Conservation (phyloP, 441 rosid species). For the Metrosideros polymorpha region DNA sequence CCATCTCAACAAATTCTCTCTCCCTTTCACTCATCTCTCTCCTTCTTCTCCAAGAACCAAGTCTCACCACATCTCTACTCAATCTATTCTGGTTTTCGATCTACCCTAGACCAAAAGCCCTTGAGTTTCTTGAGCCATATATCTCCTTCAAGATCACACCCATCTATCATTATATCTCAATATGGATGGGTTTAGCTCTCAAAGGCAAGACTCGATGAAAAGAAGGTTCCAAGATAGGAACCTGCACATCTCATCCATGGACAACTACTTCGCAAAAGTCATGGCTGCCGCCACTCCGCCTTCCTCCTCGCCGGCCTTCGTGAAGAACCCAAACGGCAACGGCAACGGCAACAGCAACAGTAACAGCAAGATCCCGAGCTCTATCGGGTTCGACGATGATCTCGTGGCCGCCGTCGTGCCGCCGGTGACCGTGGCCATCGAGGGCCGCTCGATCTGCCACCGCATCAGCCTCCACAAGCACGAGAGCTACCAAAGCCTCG, state of each 20-base stretch:
- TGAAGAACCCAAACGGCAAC: slow-evolving; percentile 14
- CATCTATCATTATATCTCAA: neutral
- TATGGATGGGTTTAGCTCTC: slow-evolving; percentile 44
- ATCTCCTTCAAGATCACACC: neutral
- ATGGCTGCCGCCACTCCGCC: neutral
- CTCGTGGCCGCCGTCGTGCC: slow-evolving; percentile 61
- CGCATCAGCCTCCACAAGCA: slow-evolving; percentile 72
- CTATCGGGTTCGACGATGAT: slow-evolving; percentile 44
- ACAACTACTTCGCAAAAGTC: slow-evolving; percentile 17
- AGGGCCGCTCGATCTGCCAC: slow-evolving; percentile 88
- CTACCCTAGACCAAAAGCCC: slow-evolving; percentile 12
- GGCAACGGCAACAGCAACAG: neutral
- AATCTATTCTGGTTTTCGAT: neutral
- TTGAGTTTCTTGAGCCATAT: slow-evolving; percentile 2
- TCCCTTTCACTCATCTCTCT: neutral
- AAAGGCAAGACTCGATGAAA: slow-evolving; percentile 38
- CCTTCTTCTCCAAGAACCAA: neutral
- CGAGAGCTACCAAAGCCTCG: slow-evolving; percentile 69
- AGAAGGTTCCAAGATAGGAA: slow-evolving; percentile 38
- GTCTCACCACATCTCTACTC: neutral
- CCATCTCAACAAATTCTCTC: neutral
- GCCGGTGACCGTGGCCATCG: slow-evolving; percentile 74
- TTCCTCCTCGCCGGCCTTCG: neutral
- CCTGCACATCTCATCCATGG: neutral
- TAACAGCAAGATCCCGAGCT: slow-evolving; percentile 9